These are phyloP conservation scores for Ilyonectria mors-panacis DNA, from an alignment of 2,329 filamentous ascomycete species.

Conservation along the genomic window DNA sequence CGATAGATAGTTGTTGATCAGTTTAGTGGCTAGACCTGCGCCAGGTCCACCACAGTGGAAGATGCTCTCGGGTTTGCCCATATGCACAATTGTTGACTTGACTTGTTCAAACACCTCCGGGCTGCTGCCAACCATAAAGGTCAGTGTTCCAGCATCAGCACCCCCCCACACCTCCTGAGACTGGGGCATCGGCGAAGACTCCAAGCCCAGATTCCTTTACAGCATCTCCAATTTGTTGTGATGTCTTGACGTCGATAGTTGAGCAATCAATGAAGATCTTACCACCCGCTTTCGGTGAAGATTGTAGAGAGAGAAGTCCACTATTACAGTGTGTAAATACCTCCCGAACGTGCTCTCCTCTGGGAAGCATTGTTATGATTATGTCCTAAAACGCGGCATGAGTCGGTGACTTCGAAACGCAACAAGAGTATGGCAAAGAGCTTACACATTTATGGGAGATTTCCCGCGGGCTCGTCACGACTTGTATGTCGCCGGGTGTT, in stretches of 20 bases:
- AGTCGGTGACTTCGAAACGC: neutral
- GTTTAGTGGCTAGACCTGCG: conserved; percentile 33
- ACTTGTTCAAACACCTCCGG: conserved; percentile 4
- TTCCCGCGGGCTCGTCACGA: neutral
- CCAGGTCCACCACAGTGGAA: conserved; percentile 33
- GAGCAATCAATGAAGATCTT: conserved; percentile 29
- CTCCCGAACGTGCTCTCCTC: conserved; percentile 10
- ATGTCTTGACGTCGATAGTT: conserved; percentile 24
- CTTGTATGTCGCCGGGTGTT: conserved; percentile 5
- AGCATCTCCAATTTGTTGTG: neutral
- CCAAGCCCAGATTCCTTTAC: conserved; percentile 16
- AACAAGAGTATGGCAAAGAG: neutral
- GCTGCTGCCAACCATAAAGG: conserved; percentile 35
- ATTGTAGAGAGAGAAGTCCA: conserved; percentile 9
- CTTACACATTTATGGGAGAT: conserved; percentile 4
- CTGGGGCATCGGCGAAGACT: conserved; percentile 34
- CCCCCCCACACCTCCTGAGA: conserved; percentile 30
- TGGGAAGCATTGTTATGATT: conserved; percentile 31
- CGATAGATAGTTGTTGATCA: conserved; percentile 38
- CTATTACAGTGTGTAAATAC: conserved; percentile 17
- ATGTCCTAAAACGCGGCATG: conserved; percentile 7
- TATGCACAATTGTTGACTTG: conserved; percentile 12
- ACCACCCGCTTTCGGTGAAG: neutral
- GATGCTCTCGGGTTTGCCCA: conserved; percentile 24
- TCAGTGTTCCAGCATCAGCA: conserved; percentile 30